Percentiles rank a stretch among this genome's conserved stretches.
These are phyloP conservation scores for Metschnikowia rubicola DNA, from an alignment of 805 yeast genomes.

Conservation along the genomic window DNA sequence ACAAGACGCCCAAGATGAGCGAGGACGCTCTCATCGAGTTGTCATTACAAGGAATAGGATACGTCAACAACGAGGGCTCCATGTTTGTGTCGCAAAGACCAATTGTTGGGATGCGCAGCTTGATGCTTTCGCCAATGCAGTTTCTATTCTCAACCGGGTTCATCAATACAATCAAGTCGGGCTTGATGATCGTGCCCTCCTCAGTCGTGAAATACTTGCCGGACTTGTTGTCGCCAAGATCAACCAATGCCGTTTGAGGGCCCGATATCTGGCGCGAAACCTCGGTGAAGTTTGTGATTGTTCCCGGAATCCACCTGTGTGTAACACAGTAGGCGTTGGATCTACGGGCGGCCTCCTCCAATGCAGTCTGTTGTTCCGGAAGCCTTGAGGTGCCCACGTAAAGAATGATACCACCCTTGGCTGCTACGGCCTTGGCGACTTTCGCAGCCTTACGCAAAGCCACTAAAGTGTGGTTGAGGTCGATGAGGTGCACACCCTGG, in stretches of 20 bases:
- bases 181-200: conserved; percentile 60
- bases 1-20: conserved; percentile 75
- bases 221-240: conserved; percentile 67
- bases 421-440: conserved; percentile 79
- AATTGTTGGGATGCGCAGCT: conserved; percentile 83
- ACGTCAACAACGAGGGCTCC: conserved; percentile 85
- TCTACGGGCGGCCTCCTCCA: conserved; percentile 76
- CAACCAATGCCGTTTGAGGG: conserved; percentile 53
- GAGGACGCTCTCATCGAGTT: conserved; percentile 81
- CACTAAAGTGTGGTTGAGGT: conserved; percentile 76
- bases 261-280: conserved; percentile 52
- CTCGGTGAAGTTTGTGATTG: conserved; percentile 78
- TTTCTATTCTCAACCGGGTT: conserved; percentile 86
- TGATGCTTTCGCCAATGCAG: conserved; percentile 76
- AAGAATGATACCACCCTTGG: conserved; percentile 79
- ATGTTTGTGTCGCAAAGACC: conserved; percentile 93
- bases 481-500: conserved; percentile 88
- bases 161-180: conserved; percentile 82
- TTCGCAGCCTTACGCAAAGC: conserved; percentile 77
- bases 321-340: conserved; percentile 77
- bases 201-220: conserved; percentile 51
- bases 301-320: conserved; percentile 92
- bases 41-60: conserved; percentile 96
- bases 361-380: conserved; percentile 58
- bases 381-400: conserved; percentile 83